These are phyloP conservation scores for Eutrema japonicum DNA, from an alignment of 345 rosid species.

Conservation along the genomic window DNA sequence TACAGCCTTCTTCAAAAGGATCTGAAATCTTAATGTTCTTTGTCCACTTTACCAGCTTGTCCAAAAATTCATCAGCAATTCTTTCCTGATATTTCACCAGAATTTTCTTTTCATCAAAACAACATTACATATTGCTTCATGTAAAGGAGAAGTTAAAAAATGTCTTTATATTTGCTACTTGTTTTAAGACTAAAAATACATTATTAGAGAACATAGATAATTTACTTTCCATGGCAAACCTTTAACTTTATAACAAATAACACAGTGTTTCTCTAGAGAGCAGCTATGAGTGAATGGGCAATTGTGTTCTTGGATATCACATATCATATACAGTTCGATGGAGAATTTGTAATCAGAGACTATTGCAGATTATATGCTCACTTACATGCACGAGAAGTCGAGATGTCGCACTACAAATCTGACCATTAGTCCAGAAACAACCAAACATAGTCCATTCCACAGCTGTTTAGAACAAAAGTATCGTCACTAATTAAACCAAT, in stretches of 20 bases:
- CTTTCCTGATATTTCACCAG: slow-evolving; percentile 60
- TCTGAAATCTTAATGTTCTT: slow-evolving; percentile 85
- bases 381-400: slow-evolving; percentile 92
- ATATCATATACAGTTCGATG: background rate
- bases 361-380: slow-evolving; percentile 26
- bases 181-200: background rate
- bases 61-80: slow-evolving; percentile 71
- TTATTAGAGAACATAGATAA: background rate
- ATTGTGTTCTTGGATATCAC: background rate
- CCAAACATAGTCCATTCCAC: slow-evolving; percentile 89
- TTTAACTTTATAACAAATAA: background rate
- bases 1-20: slow-evolving; percentile 91
- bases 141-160: background rate
- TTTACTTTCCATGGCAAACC: background rate
- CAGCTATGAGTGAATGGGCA: slow-evolving; percentile 8
- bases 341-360: slow-evolving; percentile 7
- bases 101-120: slow-evolving; percentile 21
- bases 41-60: slow-evolving; percentile 76
- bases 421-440: slow-evolving; percentile 98
- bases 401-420: slow-evolving; percentile 98
- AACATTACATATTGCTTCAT: slow-evolving; percentile 13
- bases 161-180: background rate
- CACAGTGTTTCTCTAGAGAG: slow-evolving; percentile 6
- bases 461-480: slow-evolving; percentile 53
- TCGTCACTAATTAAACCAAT: slow-evolving; percentile 20